Conservation (phyloP, 169 alveolate genomes). For the Eimeria praecox region DNA sequence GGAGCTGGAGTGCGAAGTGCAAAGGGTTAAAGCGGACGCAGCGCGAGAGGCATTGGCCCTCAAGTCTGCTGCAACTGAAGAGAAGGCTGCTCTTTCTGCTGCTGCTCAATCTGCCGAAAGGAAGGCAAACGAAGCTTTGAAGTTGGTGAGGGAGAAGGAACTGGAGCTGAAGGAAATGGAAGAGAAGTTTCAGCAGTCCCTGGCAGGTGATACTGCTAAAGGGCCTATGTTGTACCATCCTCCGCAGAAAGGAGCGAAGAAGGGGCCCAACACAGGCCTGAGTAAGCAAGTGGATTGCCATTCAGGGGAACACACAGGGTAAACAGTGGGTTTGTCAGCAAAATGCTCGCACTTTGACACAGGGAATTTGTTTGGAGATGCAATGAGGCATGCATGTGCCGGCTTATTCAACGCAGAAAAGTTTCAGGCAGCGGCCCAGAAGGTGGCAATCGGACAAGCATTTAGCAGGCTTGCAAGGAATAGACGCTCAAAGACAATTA, state of each 20-base stretch:
- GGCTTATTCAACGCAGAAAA: slow-evolving; percentile 21
- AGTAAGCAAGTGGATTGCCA: slow-evolving; percentile 21
- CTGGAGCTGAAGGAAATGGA: slow-evolving; percentile 31
- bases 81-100: slow-evolving; percentile 47
- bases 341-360: neutral
- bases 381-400: neutral
- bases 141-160: slow-evolving; percentile 48
- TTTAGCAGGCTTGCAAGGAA: slow-evolving; percentile 58
- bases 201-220: neutral
- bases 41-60: slow-evolving; percentile 69
- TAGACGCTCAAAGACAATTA: slow-evolving; percentile 46
- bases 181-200: slow-evolving; percentile 38
- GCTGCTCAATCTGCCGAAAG: slow-evolving; percentile 67
- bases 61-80: slow-evolving; percentile 57
- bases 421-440: slow-evolving; percentile 65
- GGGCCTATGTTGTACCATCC: neutral
- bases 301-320: neutral
- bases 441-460: slow-evolving; percentile 56
- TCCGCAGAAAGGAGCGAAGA: neutral
- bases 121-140: slow-evolving; percentile 55
- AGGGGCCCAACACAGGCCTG: slow-evolving; percentile 18
- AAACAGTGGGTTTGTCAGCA: neutral
- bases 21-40: slow-evolving; percentile 28
- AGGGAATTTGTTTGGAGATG: neutral
- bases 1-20: slow-evolving; percentile 55